These are phyloP conservation scores for Debaryomyces prosopidis DNA, from an alignment of 805 yeast species.

Conservation along the genomic window DNA sequence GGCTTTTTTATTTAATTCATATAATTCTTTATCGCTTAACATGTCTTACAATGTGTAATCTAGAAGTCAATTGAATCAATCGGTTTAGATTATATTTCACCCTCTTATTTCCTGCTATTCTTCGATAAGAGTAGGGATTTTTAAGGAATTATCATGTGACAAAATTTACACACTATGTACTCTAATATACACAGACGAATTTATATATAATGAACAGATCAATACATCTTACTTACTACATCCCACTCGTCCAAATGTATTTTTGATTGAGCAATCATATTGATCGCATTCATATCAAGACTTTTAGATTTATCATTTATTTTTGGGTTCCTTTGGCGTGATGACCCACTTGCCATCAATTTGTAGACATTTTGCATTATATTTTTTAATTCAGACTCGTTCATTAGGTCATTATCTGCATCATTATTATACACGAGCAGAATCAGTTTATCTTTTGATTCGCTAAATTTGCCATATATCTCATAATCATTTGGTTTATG, in stretches of 20 bases:
- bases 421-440: background rate
- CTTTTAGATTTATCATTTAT: conserved; percentile 6
- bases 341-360: conserved; percentile 17
- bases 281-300: background rate
- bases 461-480: conserved; percentile 27
- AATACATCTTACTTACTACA: conserved; percentile 30
- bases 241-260: conserved; percentile 33
- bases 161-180: conserved; percentile 3
- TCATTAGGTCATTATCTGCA: background rate
- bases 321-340: background rate
- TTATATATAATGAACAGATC: background rate
- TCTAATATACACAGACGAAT: too few relatives aligned
- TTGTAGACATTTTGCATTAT: conserved; percentile 35
- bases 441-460: conserved; percentile 9
- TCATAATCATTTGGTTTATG: conserved; percentile 6
- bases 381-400: conserved; percentile 19
- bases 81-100: background rate
- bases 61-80: background rate
- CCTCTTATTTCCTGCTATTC: background rate
- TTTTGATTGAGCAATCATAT: conserved; percentile 17
- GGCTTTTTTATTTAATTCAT: conserved; percentile 85
- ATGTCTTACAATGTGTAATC: conserved; percentile 13
- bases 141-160: background rate
- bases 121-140: background rate
- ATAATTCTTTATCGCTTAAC: conserved; percentile 46